Base-by-base conservation (phyloP, 495 filamentous ascomycete species). In the Lasiosphaeriaceae sp. region DNA sequence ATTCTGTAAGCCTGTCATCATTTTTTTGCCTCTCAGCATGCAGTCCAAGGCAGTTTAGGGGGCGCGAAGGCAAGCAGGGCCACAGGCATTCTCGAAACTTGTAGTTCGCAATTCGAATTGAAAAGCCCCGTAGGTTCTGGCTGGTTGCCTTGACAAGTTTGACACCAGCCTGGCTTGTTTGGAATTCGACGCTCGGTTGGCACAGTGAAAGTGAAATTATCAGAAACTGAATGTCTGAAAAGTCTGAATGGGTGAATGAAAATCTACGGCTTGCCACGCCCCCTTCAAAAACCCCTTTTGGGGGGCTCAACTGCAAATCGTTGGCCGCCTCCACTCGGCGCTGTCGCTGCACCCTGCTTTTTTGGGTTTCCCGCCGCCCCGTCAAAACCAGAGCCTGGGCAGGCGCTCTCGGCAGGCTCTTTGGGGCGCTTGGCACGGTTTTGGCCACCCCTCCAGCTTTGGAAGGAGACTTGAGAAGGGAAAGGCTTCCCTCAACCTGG, bases 391-490 rank as follows among this genome's bases (percentile, higher is more conserved):
- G 9, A 44, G 31, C 34, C 39, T 22, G 41, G 48, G 17, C 17
- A 22, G 17, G 23, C 26, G 17, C 35, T 55, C 39, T 43, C 41
- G 47, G 48, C 47, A 34, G 45, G 21, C 9, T 22, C 21, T 31
- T 9, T 31, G 26, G 26, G 39, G 24, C 6, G 26, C 17, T 45
- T 57, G 47, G 48, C 24, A 50, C 26, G 9, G 37, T 50, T 59
- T 50, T 26, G 50, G 50, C 50, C 56, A 59, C 56, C 51, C 51
- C 49, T 52, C 48, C 17, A 14, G 22, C 29, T 16, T 45, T 41
- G 20, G 39, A 47, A 43, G 9, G 26, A 31, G 26, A 31, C 26
- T 31, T 9, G 26, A 3, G 9, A 31, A 31, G 26, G 26, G 26
- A 9, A 31, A 31, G 26, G 26, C 26, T 21, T 31, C 44, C 50